A percentile compares a stretch with the other conserved stretches of the same genome.
Conservation (phyloP, 805 yeast species). For the Pichia ethanolica region DNA sequence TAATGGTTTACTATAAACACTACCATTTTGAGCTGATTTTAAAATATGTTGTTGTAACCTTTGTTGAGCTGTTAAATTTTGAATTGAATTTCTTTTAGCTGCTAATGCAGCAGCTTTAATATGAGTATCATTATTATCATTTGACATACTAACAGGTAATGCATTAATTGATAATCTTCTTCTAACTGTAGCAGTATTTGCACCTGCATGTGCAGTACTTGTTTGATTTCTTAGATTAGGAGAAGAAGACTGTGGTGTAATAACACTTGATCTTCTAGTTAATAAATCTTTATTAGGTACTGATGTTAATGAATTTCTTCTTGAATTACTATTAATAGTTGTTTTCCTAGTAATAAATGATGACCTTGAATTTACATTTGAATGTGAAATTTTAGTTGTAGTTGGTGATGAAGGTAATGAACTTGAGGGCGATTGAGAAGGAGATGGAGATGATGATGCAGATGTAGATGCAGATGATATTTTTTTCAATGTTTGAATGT, state of each 20-base stretch:
- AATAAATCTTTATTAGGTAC: background rate
- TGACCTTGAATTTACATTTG: no score
- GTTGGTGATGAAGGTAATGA: no score
- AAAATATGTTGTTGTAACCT: slow-evolving; percentile 30
- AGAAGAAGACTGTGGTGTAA: background rate
- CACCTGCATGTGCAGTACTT: background rate
- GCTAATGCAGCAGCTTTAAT: slow-evolving; percentile 19
- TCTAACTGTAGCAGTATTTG: background rate
- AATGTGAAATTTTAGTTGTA: no score
- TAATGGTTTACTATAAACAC: slow-evolving; percentile 22
- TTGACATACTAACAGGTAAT: background rate
- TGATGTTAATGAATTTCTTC: slow-evolving; percentile 4
- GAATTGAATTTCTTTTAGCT: slow-evolving; percentile 11
- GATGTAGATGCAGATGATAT: background rate
- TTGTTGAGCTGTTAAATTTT: slow-evolving; percentile 27
- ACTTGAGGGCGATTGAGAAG: no score
- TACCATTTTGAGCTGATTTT: slow-evolving; percentile 26
- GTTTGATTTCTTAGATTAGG: background rate
- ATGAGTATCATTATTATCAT: background rate
- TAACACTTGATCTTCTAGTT: slow-evolving; percentile 3
- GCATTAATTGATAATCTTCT: slow-evolving; percentile 4
- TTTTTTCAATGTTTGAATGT: no score
- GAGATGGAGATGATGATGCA: background rate
- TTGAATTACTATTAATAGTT: background rate
- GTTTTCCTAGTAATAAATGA: no score